Base-by-base conservation (phyloP, 2,329 filamentous ascomycete species). In the Ophiognomonia clavigignenti-juglandacearum region DNA sequence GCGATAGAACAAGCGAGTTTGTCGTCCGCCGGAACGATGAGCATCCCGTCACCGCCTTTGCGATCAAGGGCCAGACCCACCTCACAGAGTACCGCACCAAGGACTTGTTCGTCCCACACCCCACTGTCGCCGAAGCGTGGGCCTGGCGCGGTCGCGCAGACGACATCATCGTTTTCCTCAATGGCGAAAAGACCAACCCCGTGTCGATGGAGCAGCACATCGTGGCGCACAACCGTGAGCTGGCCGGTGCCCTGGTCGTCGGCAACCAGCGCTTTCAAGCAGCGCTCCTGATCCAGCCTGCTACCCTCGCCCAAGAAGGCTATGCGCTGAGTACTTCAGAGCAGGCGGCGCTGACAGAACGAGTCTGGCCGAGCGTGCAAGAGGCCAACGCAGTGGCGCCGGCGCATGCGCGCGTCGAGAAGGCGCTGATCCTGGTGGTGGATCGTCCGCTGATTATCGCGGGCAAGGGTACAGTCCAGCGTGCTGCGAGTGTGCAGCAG, bases 101-200 rank as follows among this genome's bases (percentile, higher is more conserved):
- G 18, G 72, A 76, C 48, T 61, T 69, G 1, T 76, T 74, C 44
- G 55, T 59, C 4, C 61, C 59, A 2, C 72, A 76, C 24, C 63
- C 68, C 0, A 65, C 62, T 1, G 61, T 69, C 8, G 63, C 64
- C 0, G 61, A 66, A 10, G 55, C 65, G 0, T 75, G 70, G 70
- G 34, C 52, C 7, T 61, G 58, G 57, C 51, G 49, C 3, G 55
- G 54, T 3, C 53, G 59, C 1, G 56, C 59, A 2, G 60, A 62
- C 44, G 60, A 63, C n/a, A 61, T 63, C 10, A 59, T 62, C 36
- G 56, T 63, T 8, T 61, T 61, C n/a, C 48, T 59, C 2, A 67
- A 58, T 50, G 61, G 56, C 8, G 60, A 61, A 23, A 63, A 61
- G 31, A 57, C 58, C 1, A 60, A 61, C 35, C 59, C 58, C 1